Evolutionary conservation across 768 basidiomycete genomes (phyloP), one percentile per base, ranked within the genome.

Genomic region (Tulasnella sp.): DNA sequence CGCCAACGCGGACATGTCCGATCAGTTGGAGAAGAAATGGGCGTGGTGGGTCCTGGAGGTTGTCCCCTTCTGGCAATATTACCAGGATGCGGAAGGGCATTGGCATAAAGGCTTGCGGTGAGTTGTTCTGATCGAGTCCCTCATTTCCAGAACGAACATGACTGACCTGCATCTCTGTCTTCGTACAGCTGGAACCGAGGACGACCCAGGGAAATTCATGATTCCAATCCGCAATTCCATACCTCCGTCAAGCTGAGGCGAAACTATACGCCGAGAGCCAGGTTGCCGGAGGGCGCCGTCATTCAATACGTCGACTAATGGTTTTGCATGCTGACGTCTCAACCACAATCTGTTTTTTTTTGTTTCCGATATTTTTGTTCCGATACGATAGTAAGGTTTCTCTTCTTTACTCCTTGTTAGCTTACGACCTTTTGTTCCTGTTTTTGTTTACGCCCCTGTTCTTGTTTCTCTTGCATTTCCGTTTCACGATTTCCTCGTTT

Each of bases 11-110:
- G 20, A 40, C 23, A 55, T 69, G 37, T 57, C 18, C 46, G 77
- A 78, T 48, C 71, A 73, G 55, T 23, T 78, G 42, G n/a, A 42
- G 29, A 46, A 40, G n/a, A 44, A 5, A 23, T 55, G 32, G 39
- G 29, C 51, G 4, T 78, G 71, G 44, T 78, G 77, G 77, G 51
- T 78, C 35, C 29, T 78, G 23, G 77, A 78, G 72, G 6, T 78
- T 5, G 42, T 78, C 26, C 77, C 77, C 13, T 46, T 73, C 35
- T 39, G 44, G 51, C 77, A 74, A 18, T 42, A 57, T 29, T 51
- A 29, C n/a, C 77, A 78, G 40, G 77, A 78, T 42, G 40, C 23
- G 1, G 37, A 73, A 16, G 77, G 70, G 32, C 70, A 44, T n/a
- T 78, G 77, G 77, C 77, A 73, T 26, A 48, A 46, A 32, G n/a